A percentile compares a stretch with the other conserved stretches of the same genome.
Evolutionary conservation across 495 filamentous ascomycete species (phyloP).

Genomic region (Aspergillus mulundensis): DNA sequence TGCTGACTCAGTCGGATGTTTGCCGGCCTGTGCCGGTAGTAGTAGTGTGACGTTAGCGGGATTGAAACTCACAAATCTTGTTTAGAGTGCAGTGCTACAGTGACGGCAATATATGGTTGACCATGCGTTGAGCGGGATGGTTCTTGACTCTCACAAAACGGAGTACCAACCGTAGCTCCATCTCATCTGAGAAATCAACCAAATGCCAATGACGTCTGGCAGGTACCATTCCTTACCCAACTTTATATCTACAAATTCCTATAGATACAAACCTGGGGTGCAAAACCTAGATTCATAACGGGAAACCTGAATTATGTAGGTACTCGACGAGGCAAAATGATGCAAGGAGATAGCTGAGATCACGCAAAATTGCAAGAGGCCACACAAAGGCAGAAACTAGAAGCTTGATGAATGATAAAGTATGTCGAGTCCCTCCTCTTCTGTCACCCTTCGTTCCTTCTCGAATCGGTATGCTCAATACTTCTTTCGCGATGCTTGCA

Average conservation of each 20-base stretch:
- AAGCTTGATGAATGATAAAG: neutral
- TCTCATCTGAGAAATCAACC: too few species aligned
- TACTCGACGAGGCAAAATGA: neutral
- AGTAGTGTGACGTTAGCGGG: neutral
- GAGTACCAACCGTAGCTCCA: too few species aligned
- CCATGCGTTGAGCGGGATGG: too few species aligned
- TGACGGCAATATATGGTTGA: too few species aligned
- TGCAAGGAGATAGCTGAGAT: neutral
- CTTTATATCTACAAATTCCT: too few species aligned
- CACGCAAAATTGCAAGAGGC: neutral
- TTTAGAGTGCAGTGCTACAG: too few species aligned
- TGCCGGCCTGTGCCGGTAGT: neutral
- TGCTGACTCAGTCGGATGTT: constrained; percentile 6
- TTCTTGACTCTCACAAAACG: too few species aligned
- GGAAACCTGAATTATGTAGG: neutral
- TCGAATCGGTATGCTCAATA: neutral
- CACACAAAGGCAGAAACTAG: too few species aligned
- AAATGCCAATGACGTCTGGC: too few species aligned
- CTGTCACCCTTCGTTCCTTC: neutral
- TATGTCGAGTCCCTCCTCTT: neutral
- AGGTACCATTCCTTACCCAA: too few species aligned
- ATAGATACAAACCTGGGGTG: neutral
- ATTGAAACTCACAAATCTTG: too few species aligned
- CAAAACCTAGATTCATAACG: neutral
- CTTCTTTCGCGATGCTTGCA: neutral